These are phyloP conservation scores for Hemisphaericaspora lyxosophila DNA, from an alignment of 1,139 yeast genomes.

Conservation along the genomic window DNA sequence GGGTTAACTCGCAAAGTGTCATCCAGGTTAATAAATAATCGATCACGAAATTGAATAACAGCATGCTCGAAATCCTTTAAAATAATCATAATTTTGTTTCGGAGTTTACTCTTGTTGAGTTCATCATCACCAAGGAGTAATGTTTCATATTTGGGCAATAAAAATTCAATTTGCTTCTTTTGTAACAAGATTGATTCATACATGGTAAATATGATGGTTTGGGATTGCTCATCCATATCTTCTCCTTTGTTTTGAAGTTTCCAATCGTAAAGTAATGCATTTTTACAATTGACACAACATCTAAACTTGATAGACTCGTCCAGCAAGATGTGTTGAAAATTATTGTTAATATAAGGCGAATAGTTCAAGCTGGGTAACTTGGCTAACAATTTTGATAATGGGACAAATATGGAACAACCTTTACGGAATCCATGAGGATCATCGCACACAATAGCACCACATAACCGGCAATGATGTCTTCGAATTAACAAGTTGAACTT, in stretches of 20 bases:
- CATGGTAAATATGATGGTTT: conserved; percentile 23
- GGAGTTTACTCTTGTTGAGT: conserved; percentile 18
- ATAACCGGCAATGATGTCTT: conserved; percentile 85
- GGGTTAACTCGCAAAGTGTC: conserved; percentile 19
- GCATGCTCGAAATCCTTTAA: conserved; percentile 38
- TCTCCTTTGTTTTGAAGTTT: conserved; percentile 40
- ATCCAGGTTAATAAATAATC: conserved; percentile 21
- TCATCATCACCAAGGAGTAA: conserved; percentile 12
- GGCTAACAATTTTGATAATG: conserved; percentile 49
- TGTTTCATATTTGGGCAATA: conserved; percentile 32
- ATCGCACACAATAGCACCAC: conserved; percentile 84
- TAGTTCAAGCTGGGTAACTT: conserved; percentile 40
- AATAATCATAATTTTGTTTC: conserved; percentile 28
- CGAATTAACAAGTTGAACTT: conserved; percentile 59
- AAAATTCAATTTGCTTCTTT: conserved; percentile 31
- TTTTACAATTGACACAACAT: conserved; percentile 69
- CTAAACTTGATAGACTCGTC: conserved; percentile 30
- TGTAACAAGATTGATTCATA: conserved; percentile 36
- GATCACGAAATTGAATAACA: conserved; percentile 25
- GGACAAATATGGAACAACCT: conserved; percentile 71
- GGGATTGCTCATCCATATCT: conserved; percentile 4
- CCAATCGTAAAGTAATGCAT: conserved; percentile 56
- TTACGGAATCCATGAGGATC: conserved; percentile 40
- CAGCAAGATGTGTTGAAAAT: conserved; percentile 17
- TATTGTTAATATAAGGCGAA: conserved; percentile 26